Base-by-base conservation (phyloP, 208 protist genomes). In the Phytomonas francai region DNA sequence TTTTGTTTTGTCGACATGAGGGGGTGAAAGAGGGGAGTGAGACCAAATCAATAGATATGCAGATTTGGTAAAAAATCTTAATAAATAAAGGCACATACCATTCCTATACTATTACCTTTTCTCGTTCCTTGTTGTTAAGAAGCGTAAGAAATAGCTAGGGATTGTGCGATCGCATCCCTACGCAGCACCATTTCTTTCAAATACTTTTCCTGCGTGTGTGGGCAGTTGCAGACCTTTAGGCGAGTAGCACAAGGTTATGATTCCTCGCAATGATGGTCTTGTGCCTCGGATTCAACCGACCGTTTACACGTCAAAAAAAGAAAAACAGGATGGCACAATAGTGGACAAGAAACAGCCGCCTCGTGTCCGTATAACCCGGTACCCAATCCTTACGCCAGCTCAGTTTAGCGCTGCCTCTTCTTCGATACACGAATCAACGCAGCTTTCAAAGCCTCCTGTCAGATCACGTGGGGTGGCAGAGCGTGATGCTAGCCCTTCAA, bases 81-180 rank as follows among this genome's bases (percentile, higher is more conserved):
- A 42, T 61, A 63, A 63, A 63, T 63, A 6, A 63, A 63, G 34
- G 4, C 59, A 25, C 54, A 34, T 63, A 58, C 16, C 6, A 19
- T 19, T 25, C 45, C 25, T 54, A 54, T 25, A 54, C 22, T 19
- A 25, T 54, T 3, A 54, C 25, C 22, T 22, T 25, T 54, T 54
- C 45, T 54, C 45, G 8, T 54, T 54, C 12, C 19, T 54, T 54
- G 0, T 54, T 54, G 11, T 3, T 19, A 8, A 54, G 45, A 54
- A 22, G 1, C 16, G 22, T 25, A 54, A 12, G 25, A 0, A 54
- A 54, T 9, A 54, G 45, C 16, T 25, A 54, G 6, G 45, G 2
- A 6, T 54, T 7, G 11, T 25, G 2, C 6, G 19, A 25, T 54
- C 7, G 45, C 19, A 54, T 54, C 22, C 19, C 19, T 54, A 54